phyloP scores from a whole-genome alignment of 176 grass and related monocot species.

The Zea luxurians region DNA sequence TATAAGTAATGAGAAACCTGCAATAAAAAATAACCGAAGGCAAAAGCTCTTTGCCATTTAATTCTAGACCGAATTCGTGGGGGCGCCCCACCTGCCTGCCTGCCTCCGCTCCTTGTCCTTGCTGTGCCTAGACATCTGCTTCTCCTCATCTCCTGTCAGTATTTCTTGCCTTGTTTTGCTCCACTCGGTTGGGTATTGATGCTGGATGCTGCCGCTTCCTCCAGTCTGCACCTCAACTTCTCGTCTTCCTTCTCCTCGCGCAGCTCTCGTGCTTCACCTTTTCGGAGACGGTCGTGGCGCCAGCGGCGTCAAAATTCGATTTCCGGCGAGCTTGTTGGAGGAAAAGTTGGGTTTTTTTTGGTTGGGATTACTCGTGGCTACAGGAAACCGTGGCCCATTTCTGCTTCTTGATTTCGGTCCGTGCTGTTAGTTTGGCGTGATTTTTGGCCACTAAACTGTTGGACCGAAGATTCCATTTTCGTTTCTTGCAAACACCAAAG shows the following conservation, averaged over 20 bases:
- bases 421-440: neutral
- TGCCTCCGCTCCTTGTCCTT: conserved; percentile 18
- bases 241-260: conserved; percentile 19
- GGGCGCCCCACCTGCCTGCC: conserved; percentile 11
- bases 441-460: too few relatives aligned
- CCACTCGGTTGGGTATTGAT: conserved; percentile 8
- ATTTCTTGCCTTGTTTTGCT: conserved; percentile 17
- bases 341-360: conserved; percentile 21
- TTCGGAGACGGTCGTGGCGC: neutral
- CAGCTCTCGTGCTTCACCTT: neutral
- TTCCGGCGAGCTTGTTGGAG: conserved; percentile 21
- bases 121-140: conserved; percentile 31
- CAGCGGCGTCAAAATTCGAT: conserved; percentile 25
- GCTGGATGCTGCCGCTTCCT: neutral
- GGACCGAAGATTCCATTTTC: conserved; percentile 16
- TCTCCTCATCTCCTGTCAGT: conserved; percentile 23
- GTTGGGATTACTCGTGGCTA: conserved; percentile 13
- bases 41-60: too few relatives aligned
- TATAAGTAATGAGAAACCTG: too few relatives aligned
- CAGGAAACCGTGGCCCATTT: neutral
- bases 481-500: neutral
- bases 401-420: conserved; percentile 5
- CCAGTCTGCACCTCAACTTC: neutral
- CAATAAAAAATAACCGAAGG: conserved; percentile 7
- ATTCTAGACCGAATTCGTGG: conserved; percentile 27